Evolutionary conservation across 345 rosid genomes (phyloP), one percentile per base, ranked within the genome.

Genomic region (Cochlearia excelsa): DNA sequence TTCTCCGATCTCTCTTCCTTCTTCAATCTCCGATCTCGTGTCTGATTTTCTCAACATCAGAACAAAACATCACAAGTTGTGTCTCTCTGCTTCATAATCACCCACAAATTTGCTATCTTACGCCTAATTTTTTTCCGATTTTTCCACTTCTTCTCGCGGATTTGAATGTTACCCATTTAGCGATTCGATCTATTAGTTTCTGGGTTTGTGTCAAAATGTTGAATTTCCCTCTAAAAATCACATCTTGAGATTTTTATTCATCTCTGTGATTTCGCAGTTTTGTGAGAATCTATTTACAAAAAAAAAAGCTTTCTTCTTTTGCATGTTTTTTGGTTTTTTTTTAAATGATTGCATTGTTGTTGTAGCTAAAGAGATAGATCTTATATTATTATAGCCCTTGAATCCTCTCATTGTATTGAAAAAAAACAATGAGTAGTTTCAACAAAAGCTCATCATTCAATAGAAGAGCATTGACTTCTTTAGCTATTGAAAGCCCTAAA

Each of bases 401-500:
- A 16, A 16, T 16, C 23, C 23, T 16, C 23, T 16, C 23, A 16
- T 74, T 70, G 23, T 16, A 16, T 16, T 16, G 23, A 16, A 16
- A 23, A 37, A 65, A 58, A 70, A 72, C 73, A 54, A 79, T 80
- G 84, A 75, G 62, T 60, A 72, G 61, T 60, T 82, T 80, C 57
- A 74, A 60, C 6, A 77, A 79, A 62, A 80, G 81, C 48, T 56
- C 74, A 57, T 78, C 82, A 27, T 74, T 81, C 59, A 75, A 63
- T 30, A 71, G 82, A 60, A 78, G 83, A 65, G 71, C 78, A 30
- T 70, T 79, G 59, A 75, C 41, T 48, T 59, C 69, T 7, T 57
- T 75, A 59, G 51, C 71, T 43, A 45, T 72, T 39, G 76, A 61
- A 41, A 66, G 71, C 69, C 74, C 75, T 2, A 72, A 57, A 52